Conservation (phyloP, 2,329 filamentous ascomycete species). For the Geosmithia flava region DNA sequence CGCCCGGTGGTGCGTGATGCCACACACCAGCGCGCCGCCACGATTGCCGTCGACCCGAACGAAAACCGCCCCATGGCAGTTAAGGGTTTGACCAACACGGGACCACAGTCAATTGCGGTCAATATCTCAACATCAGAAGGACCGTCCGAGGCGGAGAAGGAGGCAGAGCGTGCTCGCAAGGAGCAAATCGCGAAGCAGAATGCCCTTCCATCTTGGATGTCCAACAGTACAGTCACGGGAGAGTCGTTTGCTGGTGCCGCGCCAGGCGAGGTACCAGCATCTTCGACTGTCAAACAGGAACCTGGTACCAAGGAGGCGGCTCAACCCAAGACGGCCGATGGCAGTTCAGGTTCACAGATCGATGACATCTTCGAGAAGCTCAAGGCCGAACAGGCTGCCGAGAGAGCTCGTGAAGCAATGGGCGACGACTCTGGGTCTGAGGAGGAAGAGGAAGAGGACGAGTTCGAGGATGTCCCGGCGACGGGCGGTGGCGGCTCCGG, state of each 20-base stretch:
- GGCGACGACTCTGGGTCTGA: slow-evolving; percentile 6
- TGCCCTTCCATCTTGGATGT: slow-evolving; percentile 59
- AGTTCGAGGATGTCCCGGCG: slow-evolving; percentile 38
- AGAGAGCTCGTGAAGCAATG: slow-evolving; percentile 15
- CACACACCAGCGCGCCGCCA: slow-evolving; percentile 50
- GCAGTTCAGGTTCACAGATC: slow-evolving; percentile 43
- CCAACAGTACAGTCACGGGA: slow-evolving; percentile 55
- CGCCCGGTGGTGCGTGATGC: slow-evolving; percentile 55
- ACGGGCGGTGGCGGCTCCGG: slow-evolving; percentile 15
- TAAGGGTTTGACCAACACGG: slow-evolving; percentile 53
- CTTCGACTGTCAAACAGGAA: slow-evolving; percentile 23
- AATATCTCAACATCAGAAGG: slow-evolving; percentile 56
- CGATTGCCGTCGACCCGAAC: slow-evolving; percentile 41
- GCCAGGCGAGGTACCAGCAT: slow-evolving; percentile 4
- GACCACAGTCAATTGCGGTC: slow-evolving; percentile 56
- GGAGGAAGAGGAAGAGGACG: slow-evolving; percentile 14
- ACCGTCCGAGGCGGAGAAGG: slow-evolving; percentile 53
- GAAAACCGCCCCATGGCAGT: slow-evolving; percentile 52
- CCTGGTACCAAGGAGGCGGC: slow-evolving; percentile 30
- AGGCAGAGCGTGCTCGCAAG: slow-evolving; percentile 50
- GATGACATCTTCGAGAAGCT: slow-evolving; percentile 57
- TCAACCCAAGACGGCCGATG: slow-evolving; percentile 24
- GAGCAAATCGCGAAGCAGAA: slow-evolving; percentile 57
- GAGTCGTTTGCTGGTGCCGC: slow-evolving; percentile 34
- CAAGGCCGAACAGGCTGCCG: slow-evolving; percentile 45